Conservation (phyloP, 139 green algal genomes). For the Coccomyxa sp. region DNA sequence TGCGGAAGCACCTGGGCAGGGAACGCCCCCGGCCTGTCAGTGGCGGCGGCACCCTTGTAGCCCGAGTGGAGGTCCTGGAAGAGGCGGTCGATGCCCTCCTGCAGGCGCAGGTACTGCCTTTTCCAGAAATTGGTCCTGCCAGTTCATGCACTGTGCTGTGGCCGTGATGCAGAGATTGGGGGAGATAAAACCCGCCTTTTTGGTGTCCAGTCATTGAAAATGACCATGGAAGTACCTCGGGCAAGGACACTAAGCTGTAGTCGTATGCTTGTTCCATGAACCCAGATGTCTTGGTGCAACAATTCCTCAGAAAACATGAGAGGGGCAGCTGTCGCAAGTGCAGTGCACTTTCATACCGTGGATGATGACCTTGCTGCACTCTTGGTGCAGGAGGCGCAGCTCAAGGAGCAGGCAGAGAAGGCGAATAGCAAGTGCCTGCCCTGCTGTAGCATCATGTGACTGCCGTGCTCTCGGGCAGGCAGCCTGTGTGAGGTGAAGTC, state of each 20-base stretch:
- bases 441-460: constrained; percentile 17
- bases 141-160: not conserved
- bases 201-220: not conserved
- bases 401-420: not conserved
- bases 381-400: constrained; percentile 10
- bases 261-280: not conserved
- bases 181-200: not conserved
- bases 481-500: too few species aligned
- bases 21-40: too few species aligned
- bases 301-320: too few species aligned
- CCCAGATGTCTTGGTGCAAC: not conserved
- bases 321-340: too few species aligned
- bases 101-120: constrained; percentile 32
- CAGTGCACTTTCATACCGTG: too few species aligned
- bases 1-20: constrained; percentile 23
- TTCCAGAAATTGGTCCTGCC: not conserved
- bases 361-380: too few species aligned
- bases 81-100: constrained; percentile 55
- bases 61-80: constrained; percentile 50
- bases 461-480: too few species aligned
- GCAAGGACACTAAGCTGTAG: not conserved
- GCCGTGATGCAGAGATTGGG: not conserved
- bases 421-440: not conserved
- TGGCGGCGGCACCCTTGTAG: not conserved
- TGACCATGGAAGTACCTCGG: not conserved